phyloP scores from a whole-genome alignment of 2,329 filamentous ascomycete species.

The Penicillium sp. region DNA sequence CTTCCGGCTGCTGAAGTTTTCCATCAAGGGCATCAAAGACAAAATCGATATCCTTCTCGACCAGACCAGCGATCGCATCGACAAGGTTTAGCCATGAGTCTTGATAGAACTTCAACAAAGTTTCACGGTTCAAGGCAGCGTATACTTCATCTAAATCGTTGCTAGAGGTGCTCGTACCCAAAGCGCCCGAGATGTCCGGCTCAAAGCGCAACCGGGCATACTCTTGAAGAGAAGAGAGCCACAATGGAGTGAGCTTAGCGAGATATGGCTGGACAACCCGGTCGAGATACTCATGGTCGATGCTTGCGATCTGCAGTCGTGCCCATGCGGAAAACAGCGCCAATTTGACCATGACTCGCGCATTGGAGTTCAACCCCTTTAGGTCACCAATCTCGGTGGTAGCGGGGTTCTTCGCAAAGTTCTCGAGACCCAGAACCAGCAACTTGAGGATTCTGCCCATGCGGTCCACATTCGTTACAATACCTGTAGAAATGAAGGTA shows the following conservation, averaged over 20 bases:
- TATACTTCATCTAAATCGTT: slow-evolving; percentile 93
- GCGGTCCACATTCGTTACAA: slow-evolving; percentile 95
- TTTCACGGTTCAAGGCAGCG: slow-evolving; percentile 91
- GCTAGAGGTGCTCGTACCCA: slow-evolving; percentile 78
- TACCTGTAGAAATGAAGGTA: slow-evolving; percentile 96
- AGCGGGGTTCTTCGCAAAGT: slow-evolving; percentile 81
- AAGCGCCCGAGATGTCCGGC: slow-evolving; percentile 91
- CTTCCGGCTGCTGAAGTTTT: slow-evolving; percentile 56
- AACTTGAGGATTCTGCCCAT: slow-evolving; percentile 98
- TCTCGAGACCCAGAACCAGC: slow-evolving; percentile 85
- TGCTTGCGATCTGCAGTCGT: slow-evolving; percentile 91
- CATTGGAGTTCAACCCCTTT: slow-evolving; percentile 90
- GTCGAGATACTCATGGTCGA: slow-evolving; percentile 85
- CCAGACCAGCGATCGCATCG: slow-evolving; percentile 94
- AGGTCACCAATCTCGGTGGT: slow-evolving; percentile 90
- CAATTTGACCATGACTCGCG: slow-evolving; percentile 98
- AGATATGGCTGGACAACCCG: slow-evolving; percentile 91
- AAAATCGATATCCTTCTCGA: slow-evolving; percentile 96
- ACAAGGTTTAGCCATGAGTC: slow-evolving; percentile 96
- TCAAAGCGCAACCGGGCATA: slow-evolving; percentile 94
- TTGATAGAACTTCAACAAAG: slow-evolving; percentile 92
- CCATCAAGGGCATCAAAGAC: slow-evolving; percentile 96
- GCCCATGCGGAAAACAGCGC: slow-evolving; percentile 97
- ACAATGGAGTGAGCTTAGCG: slow-evolving; percentile 84
- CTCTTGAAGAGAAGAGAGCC: slow-evolving; percentile 90